Conservation (phyloP, 768 basidiomycete genomes). For the Serendipita vermifera region DNA sequence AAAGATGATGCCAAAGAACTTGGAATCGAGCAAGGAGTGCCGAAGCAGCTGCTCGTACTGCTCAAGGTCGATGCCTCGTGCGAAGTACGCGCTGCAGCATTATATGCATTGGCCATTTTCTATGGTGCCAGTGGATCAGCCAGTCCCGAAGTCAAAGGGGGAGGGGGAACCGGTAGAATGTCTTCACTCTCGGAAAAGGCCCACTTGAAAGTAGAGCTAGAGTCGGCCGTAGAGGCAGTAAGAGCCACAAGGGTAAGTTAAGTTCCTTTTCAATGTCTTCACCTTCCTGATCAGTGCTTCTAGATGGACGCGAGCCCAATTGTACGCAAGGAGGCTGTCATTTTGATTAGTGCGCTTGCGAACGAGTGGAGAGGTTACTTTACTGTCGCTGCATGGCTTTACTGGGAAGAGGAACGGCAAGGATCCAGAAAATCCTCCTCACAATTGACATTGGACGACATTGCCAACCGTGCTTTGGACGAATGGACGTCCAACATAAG, state of each 20-base stretch:
- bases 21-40: constrained; percentile 65
- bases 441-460: constrained; percentile 31
- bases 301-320: constrained; percentile 93
- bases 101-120: constrained; percentile 88
- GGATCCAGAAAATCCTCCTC: constrained; percentile 14
- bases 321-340: constrained; percentile 86
- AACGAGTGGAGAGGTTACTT: constrained; percentile 96
- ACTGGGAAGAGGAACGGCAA: constrained; percentile 73
- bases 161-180: constrained; percentile 75
- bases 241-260: constrained; percentile 8
- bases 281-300: constrained; percentile 26
- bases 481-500: constrained; percentile 68
- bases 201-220: constrained; percentile 41
- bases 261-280: too few species aligned
- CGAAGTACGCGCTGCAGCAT: constrained; percentile 81
- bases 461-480: constrained; percentile 54
- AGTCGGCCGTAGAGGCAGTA: constrained; percentile 11
- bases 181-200: constrained; percentile 61
- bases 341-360: constrained; percentile 83
- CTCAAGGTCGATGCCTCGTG: constrained; percentile 69
- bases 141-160: constrained; percentile 53
- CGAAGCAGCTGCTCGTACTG: constrained; percentile 67
- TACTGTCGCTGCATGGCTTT: constrained; percentile 91
- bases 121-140: constrained; percentile 77
- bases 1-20: constrained; percentile 83